Conservation (phyloP, 345 rosid genomes). For the Microthlaspi erraticum region DNA sequence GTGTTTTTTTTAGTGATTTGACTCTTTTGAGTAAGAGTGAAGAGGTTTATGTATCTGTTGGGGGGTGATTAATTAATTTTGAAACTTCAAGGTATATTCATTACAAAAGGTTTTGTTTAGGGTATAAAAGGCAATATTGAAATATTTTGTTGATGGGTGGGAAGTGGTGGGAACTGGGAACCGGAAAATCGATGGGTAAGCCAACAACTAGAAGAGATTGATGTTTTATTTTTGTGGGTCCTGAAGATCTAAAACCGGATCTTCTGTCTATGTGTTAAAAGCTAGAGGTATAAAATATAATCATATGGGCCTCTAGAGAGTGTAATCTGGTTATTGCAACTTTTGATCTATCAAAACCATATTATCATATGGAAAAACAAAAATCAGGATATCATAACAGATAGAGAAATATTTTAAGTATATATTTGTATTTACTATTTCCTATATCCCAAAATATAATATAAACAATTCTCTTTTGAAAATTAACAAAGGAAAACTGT, state of each 20-base stretch:
- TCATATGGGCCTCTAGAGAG: conserved; percentile 5
- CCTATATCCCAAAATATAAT: too few relatives aligned
- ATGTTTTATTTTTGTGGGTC: conserved; percentile 39
- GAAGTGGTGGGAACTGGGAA: conserved; percentile 35
- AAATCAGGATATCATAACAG: background rate
- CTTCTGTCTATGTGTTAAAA: conserved; percentile 25
- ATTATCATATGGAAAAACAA: background rate
- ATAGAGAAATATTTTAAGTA: too few relatives aligned
- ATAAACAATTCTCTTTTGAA: too few relatives aligned
- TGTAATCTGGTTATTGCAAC: background rate
- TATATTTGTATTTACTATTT: too few relatives aligned
- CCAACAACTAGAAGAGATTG: conserved; percentile 37
- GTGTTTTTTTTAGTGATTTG: conserved; percentile 18
- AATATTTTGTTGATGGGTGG: conserved; percentile 31
- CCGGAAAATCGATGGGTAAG: conserved; percentile 38
- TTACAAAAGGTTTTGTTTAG: conserved; percentile 15
- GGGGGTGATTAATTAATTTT: background rate
- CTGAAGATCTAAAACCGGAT: conserved; percentile 37
- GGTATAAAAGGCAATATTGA: conserved; percentile 17
- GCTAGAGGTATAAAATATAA: background rate
- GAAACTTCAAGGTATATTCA: conserved; percentile 18
- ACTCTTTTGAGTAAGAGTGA: background rate
- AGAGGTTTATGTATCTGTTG: background rate
- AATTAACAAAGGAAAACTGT: too few relatives aligned
- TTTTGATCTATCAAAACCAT: background rate